These are phyloP conservation scores for Aspergillus fructus DNA, from an alignment of 2,329 filamentous ascomycete genomes.

Conservation along the genomic window DNA sequence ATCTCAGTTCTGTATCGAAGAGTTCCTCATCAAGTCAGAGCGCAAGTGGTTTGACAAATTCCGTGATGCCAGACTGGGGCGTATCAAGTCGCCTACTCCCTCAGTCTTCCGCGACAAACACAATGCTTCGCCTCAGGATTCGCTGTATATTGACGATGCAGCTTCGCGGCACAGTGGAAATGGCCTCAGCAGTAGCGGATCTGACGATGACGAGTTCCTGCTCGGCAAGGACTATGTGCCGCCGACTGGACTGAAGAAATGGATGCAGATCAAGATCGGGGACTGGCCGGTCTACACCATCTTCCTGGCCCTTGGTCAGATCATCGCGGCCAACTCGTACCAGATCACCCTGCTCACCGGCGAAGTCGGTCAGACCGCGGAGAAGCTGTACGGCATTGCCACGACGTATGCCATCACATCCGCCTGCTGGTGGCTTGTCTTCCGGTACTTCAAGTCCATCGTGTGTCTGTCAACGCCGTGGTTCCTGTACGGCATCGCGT, in stretches of 20 bases:
- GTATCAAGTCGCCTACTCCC: conserved; percentile 43
- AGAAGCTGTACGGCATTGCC: conserved; percentile 61
- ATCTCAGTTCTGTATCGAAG: conserved; percentile 62
- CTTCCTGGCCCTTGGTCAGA: conserved; percentile 62
- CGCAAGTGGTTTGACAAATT: conserved; percentile 66
- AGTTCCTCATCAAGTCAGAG: conserved; percentile 64
- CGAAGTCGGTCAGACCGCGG: conserved; percentile 59
- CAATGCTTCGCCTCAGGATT: conserved; percentile 36
- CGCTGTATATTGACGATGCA: conserved; percentile 51
- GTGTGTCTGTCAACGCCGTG: conserved; percentile 61
- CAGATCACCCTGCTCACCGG: conserved; percentile 68
- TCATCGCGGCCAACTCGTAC: conserved; percentile 66
- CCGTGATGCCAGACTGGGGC: conserved; percentile 58
- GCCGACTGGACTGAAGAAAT: conserved; percentile 56
- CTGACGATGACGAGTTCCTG: conserved; percentile 58
- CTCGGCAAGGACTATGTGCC: conserved; percentile 57
- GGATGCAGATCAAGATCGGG: conserved; percentile 57
- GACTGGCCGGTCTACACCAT: conserved; percentile 66
- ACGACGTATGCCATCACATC: conserved; percentile 60
- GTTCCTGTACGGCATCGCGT: conserved; percentile 55
- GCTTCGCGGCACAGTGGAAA: conserved; percentile 5
- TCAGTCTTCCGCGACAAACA: conserved; percentile 35
- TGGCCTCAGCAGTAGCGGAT: conserved; percentile 34
- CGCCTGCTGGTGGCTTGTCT: conserved; percentile 62
- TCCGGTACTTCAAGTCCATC: conserved; percentile 58